Evolutionary conservation across 75 land plant genomes (phyloP).

Genomic region (Pinus tabuliformis): DNA sequence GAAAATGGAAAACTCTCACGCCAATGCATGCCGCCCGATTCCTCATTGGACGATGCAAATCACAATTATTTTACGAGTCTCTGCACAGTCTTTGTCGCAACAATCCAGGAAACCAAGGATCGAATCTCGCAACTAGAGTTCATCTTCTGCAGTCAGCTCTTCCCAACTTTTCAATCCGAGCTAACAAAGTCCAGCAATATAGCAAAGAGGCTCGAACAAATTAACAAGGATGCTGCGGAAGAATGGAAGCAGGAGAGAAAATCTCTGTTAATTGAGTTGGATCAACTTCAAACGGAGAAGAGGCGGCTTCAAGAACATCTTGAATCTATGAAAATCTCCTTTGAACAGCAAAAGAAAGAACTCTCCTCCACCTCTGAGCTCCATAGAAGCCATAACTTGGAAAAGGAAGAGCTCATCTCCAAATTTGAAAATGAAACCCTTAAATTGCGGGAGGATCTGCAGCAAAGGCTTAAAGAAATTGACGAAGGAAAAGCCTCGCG

Average conservation of each 20-base stretch:
- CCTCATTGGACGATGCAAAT: slow-evolving; percentile 3
- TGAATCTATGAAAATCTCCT: not conserved
- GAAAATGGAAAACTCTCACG: no score
- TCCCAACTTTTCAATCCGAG: slow-evolving; percentile 52
- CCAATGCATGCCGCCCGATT: no score
- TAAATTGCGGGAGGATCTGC: slow-evolving; percentile 32
- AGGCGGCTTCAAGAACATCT: slow-evolving; percentile 21
- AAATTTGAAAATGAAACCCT: slow-evolving; percentile 11
- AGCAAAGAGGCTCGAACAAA: slow-evolving; percentile 30
- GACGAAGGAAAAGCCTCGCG: slow-evolving; percentile 15
- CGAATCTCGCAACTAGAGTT: slow-evolving; percentile 70
- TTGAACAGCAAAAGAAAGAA: slow-evolving; percentile 22
- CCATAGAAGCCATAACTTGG: slow-evolving; percentile 18
- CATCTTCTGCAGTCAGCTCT: slow-evolving; percentile 70
- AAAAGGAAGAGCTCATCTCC: slow-evolving; percentile 18
- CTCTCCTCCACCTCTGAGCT: slow-evolving; percentile 10
- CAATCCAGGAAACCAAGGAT: slow-evolving; percentile 72
- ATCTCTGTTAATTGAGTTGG: slow-evolving; percentile 30
- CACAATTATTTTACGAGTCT: slow-evolving; percentile 39
- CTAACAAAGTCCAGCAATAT: slow-evolving; percentile 24
- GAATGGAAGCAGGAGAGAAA: slow-evolving; percentile 40
- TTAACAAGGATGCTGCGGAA: slow-evolving; percentile 32
- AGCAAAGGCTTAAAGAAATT: slow-evolving; percentile 30
- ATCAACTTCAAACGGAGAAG: slow-evolving; percentile 34
- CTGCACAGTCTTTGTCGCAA: slow-evolving; percentile 64